Evolutionary conservation across 2,329 filamentous ascomycete species (phyloP), one percentile per base, ranked within the genome.

Genomic region (Ascochyta lentis): DNA sequence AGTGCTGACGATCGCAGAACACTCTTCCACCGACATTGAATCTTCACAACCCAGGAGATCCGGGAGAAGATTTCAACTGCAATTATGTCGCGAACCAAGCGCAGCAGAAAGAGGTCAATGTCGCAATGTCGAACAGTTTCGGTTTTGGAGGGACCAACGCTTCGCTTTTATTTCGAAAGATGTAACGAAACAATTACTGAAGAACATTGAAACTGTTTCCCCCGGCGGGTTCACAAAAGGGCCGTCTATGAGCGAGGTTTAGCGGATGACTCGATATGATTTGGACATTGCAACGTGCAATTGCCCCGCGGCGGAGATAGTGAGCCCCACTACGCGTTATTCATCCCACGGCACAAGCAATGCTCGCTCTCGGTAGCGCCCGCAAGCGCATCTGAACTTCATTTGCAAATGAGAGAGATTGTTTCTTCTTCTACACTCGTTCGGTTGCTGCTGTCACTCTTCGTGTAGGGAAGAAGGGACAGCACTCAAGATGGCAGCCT

Each of bases 121-220:
- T 94, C 22, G 91, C 90, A 5, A 68, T 99, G 54, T 95, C 91
- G 3, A 99, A 99, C 70, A 98, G 94, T 73, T 99, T 99, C 78
- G 95, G 95, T 0, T 99, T 99, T 78, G 95, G 95, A 10, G 95
- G 95, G 15, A 98, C 94, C 1, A 99, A 99, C 78, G 93, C 94
- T 38, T 92, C 87, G 49, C 79, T 99, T 34, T 92, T 92, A 48
- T 94, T 98, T 67, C 83, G 83, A 7, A 83, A 79, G 61, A 49
- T 72, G 54, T 19, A 41, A 29, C 77, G 72, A 47, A 24, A 39
- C 35, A 34, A 19, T 33, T 46, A 3, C 26, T 8, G 33, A 23
- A 15, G 23, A 15, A 10, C 6, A 1, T 2, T 16, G 3, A 8
- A 10, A 35, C n/a, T 7, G 5, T 12, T 29, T 13, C 16, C 24